Base-by-base conservation (phyloP, 352 stramenopile species). In the Globisporangium rhizosaccharum region DNA sequence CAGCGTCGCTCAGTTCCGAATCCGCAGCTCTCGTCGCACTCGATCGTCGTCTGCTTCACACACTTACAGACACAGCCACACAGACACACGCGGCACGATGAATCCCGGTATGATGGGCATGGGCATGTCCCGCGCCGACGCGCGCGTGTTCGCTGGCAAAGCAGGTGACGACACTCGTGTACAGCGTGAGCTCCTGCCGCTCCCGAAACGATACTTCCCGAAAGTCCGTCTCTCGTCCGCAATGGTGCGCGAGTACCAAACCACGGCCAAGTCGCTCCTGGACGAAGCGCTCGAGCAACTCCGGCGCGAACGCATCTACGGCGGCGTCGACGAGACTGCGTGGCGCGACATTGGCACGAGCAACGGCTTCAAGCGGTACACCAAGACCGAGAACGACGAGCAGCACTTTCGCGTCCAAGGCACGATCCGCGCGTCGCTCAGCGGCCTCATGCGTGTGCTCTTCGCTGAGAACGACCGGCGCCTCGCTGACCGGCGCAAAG, bases 401-500 rank as follows among this genome's bases (percentile, higher is more conserved):
- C 56, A 80, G 56, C 70, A 78, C 55, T 83, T 87, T 63, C 77
- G 74, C 30, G 55, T 90, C 14, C 75, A 90, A 45, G 80, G 80
- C 20, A 68, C 72, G 6, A 68, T 87, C 10, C 68, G 70, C n/a
- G 68, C 76, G 12, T 72, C 75, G 25, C 63, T 90, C 51, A 64
- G 71, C 49, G 73, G 80, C 42, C 70, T 90, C 61, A 88, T 90
- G 80, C 71, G 70, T 11, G 63, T 85, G 52, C 68, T 90, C 45
- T 82, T 79, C 57, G 75, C 77, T 20, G 72, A 85, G 57, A 77
- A 73, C 56, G 74, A 71, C 49, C 25, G 51, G 5, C 74, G 79
- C 47, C 56, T 84, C 26, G 53, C 70, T 3, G 62, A 65, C 37
- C 77, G 80, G 33, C 80, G 80, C 41, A 67, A 72, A 33, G 57